These are phyloP conservation scores for Phialemonium atrogriseum DNA, from an alignment of 2,329 filamentous ascomycete species.

Conservation along the genomic window DNA sequence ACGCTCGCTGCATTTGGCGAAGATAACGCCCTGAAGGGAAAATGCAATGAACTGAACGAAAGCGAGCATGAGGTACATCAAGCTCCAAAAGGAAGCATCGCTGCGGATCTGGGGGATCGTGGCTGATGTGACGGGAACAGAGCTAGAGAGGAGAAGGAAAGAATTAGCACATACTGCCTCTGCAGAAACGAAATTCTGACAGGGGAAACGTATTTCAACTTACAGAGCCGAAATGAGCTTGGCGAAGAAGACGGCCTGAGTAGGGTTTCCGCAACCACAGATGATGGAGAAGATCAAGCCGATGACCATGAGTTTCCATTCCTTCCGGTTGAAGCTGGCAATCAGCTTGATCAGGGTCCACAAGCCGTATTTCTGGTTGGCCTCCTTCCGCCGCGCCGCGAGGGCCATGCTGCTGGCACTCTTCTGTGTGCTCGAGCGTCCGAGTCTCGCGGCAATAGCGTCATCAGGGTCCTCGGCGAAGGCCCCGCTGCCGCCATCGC, in stretches of 20 bases:
- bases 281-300: constrained; percentile 69
- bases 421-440: constrained; percentile 45
- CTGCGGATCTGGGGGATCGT: constrained; percentile 51
- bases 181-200: neutral
- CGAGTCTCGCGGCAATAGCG: constrained; percentile 48
- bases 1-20: constrained; percentile 80
- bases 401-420: constrained; percentile 66
- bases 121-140: constrained; percentile 23
- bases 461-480: constrained; percentile 53
- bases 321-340: constrained; percentile 66
- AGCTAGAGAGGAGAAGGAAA: constrained; percentile 8
- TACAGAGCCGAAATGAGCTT: constrained; percentile 74
- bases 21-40: constrained; percentile 59
- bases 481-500: constrained; percentile 17
- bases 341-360: constrained; percentile 75
- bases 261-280: constrained; percentile 65
- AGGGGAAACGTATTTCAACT: constrained; percentile 11
- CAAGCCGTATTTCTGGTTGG: constrained; percentile 53
- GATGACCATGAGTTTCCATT: constrained; percentile 63
- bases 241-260: constrained; percentile 69
- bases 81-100: constrained; percentile 76
- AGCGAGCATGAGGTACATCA: constrained; percentile 83
- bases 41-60: constrained; percentile 65
- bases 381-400: constrained; percentile 39
- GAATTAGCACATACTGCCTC: constrained; percentile 7